Base-by-base conservation (phyloP, 2,329 filamentous ascomycete genomes). In the Colletotrichum tofieldiae region DNA sequence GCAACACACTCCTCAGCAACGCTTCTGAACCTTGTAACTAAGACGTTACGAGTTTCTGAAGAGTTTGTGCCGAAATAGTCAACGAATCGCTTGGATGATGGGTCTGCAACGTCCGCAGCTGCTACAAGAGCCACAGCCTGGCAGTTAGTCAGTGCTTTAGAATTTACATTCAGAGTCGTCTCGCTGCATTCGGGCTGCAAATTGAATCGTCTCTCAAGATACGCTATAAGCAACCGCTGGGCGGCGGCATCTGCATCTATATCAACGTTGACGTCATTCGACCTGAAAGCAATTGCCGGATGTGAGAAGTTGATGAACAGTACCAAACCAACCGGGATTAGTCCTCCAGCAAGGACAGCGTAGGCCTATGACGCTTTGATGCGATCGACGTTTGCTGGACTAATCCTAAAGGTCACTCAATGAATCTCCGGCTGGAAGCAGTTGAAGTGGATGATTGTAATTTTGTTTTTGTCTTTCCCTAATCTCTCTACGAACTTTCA, bases 1-100 rank as follows among this genome's bases (percentile, higher is more conserved):
- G 29, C 6, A 32, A 4, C 29, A 32, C 29, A 32, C 29, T 32
- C 29, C 29, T 32, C 29, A 32, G 29, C 29, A 37, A 70, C 74
- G 3, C 75, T 75, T 5, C 41, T 72, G 0, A 76, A 65, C 23
- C 76, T 71, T 9, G 71, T 69, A 4, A 49, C 65, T 2, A 77
- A 75, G 5, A 52, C 72, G 54, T 69, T 56, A 20, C 76, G 73
- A 39, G 75, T 72, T 12, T 54, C 64, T 8, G 74, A 32, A 32
- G 29, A 72, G 67, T 77, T 76, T 20, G 70, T 75, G 29, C 62
- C 64, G 73, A 77, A 77, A 54, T 76, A 76, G 65, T 77, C 76
- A 20, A 74, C 73, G 32, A 77, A 77, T 1, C 74, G 74, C 37
- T 67, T 47, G 4, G 76, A 76, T 7, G 73, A 49, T 5, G 55